Evolutionary conservation across 1,284 basidiomycete genomes (phyloP).

Genomic region (Mrakiaceae sp.): DNA sequence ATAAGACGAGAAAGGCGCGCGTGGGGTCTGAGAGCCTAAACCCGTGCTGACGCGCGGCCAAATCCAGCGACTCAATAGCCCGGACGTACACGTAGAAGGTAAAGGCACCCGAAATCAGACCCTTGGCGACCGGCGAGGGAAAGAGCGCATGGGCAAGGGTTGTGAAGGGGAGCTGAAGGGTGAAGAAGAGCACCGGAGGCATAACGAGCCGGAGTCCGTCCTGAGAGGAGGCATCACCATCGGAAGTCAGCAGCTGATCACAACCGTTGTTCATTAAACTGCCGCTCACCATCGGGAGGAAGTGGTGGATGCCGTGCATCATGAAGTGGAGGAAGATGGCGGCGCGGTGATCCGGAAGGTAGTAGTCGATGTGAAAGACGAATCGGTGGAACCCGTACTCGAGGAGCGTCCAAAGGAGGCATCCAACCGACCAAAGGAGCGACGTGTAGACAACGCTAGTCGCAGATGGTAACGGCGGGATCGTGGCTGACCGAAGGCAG

Average conservation of each 20-base stretch:
- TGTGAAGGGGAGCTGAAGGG: slow-evolving; percentile 79
- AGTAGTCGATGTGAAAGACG: slow-evolving; percentile 92
- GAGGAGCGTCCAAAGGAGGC: slow-evolving; percentile 34
- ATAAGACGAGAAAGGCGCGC: neutral
- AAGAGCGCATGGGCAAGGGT: slow-evolving; percentile 72
- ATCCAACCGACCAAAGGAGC: neutral
- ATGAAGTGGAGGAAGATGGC: slow-evolving; percentile 85
- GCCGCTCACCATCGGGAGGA: slow-evolving; percentile 78
- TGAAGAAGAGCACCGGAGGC: slow-evolving; percentile 78
- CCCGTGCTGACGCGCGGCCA: neutral
- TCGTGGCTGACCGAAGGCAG: slow-evolving; percentile 38
- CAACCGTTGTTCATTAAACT: neutral
- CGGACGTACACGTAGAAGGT: slow-evolving; percentile 59
- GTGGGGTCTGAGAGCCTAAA: neutral
- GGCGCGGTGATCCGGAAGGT: slow-evolving; percentile 69
- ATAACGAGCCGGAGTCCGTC: slow-evolving; percentile 81
- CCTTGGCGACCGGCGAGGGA: slow-evolving; percentile 76
- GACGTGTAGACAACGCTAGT: slow-evolving; percentile 31
- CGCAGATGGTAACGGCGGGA: slow-evolving; percentile 6
- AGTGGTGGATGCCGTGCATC: slow-evolving; percentile 94
- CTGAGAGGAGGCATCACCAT: slow-evolving; percentile 11
- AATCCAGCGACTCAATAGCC: neutral
- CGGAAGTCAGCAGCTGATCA: neutral
- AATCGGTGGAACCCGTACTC: slow-evolving; percentile 96
- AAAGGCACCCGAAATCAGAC: slow-evolving; percentile 84